phyloP scores from a whole-genome alignment of 139 green algal species.

The Ulvella scutata region DNA sequence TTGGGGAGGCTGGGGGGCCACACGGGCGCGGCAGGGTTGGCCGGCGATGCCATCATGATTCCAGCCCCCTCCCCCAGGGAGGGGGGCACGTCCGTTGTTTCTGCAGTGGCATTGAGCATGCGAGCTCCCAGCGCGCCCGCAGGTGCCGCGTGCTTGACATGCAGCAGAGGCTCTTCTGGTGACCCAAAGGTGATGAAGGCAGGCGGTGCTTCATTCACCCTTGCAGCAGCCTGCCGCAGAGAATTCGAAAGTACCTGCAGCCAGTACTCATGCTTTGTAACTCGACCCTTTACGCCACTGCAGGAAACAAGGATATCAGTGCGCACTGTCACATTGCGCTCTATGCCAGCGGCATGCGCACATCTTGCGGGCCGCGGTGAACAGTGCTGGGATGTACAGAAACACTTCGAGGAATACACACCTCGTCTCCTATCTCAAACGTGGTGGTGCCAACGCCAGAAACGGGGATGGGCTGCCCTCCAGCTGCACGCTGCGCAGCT shows the following conservation, averaged over 20 bases:
- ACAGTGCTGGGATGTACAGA: too few species aligned
- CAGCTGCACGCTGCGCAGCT: too few species aligned
- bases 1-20: not conserved
- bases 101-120: too few species aligned
- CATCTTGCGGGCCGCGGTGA: too few species aligned
- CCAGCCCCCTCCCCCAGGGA: too few species aligned
- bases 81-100: too few species aligned
- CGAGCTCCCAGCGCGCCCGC: not conserved
- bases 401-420: too few species aligned
- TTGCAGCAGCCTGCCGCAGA: not conserved
- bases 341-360: too few species aligned
- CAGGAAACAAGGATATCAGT: too few species aligned
- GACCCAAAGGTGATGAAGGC: conserved; percentile 3
- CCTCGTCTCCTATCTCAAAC: not conserved
- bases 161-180: not conserved
- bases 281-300: too few species aligned
- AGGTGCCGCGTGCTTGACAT: not conserved
- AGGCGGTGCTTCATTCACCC: not conserved
- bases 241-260: not conserved
- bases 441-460: not conserved
- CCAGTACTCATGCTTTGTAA: too few species aligned
- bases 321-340: too few species aligned
- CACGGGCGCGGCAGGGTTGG: not conserved
- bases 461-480: not conserved
- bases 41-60: not conserved